phyloP scores from a whole-genome alignment of 2,329 filamentous ascomycete genomes.

The Grosmannia huntii region DNA sequence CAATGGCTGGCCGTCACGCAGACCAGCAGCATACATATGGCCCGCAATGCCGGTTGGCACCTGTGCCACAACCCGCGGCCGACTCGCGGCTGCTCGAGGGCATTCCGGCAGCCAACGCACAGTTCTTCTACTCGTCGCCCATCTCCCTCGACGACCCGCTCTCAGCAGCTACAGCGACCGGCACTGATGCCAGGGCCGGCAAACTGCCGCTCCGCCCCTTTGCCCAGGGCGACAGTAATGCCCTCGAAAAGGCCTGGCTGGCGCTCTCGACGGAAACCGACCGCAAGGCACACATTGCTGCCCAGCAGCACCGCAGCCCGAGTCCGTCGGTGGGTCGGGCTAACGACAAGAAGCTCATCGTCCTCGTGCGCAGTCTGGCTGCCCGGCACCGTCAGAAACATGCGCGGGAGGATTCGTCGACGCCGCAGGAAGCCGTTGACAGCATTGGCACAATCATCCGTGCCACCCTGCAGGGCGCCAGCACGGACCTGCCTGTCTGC shows the following conservation, averaged over 20 bases:
- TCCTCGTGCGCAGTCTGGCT: slow-evolving; percentile 30
- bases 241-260: slow-evolving; percentile 68
- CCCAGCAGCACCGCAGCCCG: slow-evolving; percentile 19
- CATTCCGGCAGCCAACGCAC: slow-evolving; percentile 49
- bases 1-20: neutral
- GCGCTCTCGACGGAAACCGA: slow-evolving; percentile 38
- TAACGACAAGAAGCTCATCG: slow-evolving; percentile 23
- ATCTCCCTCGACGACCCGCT: slow-evolving; percentile 81
- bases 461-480: slow-evolving; percentile 4
- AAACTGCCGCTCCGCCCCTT: slow-evolving; percentile 63
- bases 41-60: slow-evolving; percentile 43
- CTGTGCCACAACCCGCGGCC: slow-evolving; percentile 26
- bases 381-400: slow-evolving; percentile 35
- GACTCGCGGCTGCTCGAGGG: slow-evolving; percentile 24
- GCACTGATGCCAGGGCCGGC: slow-evolving; percentile 13
- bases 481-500: slow-evolving; percentile 25
- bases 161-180: slow-evolving; percentile 41
- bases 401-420: slow-evolving; percentile 8
- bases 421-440: slow-evolving; percentile 2
- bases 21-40: slow-evolving; percentile 42
- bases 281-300: slow-evolving; percentile 32
- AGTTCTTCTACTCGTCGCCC: slow-evolving; percentile 77
- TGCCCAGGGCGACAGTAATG: slow-evolving; percentile 63
- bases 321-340: slow-evolving; percentile 21
- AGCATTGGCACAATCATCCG: slow-evolving; percentile 5